A percentile compares a stretch with the other conserved stretches of the same genome.
Evolutionary conservation across 1,284 basidiomycete species (phyloP).

Genomic region (Ceratobasidium sp.): DNA sequence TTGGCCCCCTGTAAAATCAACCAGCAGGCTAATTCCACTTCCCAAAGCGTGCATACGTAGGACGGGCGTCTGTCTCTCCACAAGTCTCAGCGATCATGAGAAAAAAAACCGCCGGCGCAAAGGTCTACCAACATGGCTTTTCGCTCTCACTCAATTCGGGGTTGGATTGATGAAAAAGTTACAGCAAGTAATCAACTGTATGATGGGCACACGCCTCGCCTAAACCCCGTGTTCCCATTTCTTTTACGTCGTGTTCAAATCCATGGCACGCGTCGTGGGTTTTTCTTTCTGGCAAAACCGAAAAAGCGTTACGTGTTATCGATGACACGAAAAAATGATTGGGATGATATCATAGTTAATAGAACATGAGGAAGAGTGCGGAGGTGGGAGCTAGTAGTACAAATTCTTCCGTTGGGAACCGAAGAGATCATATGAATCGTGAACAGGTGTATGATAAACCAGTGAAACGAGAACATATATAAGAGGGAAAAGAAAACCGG

Average conservation of each 20-base stretch:
- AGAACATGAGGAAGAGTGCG: neutral
- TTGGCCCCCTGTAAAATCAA: no score
- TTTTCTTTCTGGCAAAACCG: neutral
- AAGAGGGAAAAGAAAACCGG: neutral
- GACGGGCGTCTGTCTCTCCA: no score
- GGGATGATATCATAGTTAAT: conserved; percentile 1
- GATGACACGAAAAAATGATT: neutral
- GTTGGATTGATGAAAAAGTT: no score
- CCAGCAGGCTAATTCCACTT: no score
- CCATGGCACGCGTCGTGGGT: no score
- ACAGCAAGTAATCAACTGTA: neutral
- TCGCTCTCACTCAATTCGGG: no score
- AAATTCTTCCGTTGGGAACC: neutral
- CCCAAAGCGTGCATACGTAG: no score
- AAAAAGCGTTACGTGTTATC: neutral
- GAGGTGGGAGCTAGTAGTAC: neutral
- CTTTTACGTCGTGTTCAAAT: neutral
- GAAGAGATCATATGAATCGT: neutral
- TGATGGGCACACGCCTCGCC: conserved; percentile 1
- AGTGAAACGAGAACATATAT: neutral
- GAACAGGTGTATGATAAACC: neutral
- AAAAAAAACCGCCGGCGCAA: no score
- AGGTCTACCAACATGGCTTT: no score
- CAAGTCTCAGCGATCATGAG: no score
- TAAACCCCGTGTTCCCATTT: neutral